A percentile compares a stretch with the other conserved stretches of the same genome.
phyloP scores from a whole-genome alignment of 257 asterid species.

The Plantago ovata region DNA sequence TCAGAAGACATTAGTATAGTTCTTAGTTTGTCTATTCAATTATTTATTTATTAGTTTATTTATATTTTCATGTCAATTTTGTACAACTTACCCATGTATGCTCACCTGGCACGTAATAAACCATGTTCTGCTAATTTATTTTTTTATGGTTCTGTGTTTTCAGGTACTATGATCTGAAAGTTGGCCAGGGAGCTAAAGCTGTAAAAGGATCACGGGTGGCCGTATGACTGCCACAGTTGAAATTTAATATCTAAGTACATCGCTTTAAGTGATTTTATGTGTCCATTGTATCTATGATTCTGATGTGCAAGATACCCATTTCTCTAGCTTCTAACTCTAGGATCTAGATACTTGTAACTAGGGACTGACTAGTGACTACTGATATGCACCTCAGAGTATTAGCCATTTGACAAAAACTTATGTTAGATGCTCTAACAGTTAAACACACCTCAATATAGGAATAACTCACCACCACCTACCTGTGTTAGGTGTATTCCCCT shows the following conservation, averaged over 20 bases:
- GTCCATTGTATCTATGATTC: conserved; percentile 12
- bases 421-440: no score
- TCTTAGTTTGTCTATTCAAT: no score
- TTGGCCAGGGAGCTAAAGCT: conserved; percentile 79
- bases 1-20: no score
- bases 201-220: conserved; percentile 99
- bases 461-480: no score
- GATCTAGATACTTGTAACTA: background rate
- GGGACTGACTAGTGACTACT: background rate
- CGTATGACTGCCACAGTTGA: conserved; percentile 77
- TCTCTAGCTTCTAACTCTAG: background rate
- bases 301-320: conserved; percentile 10
- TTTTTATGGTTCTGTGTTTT: background rate
- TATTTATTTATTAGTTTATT: no score
- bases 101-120: background rate
- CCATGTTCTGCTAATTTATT: no score
- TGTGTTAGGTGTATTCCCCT: no score
- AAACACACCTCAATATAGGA: no score
- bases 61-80: no score
- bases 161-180: conserved; percentile 92
- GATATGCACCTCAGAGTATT: no score
- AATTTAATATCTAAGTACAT: conserved; percentile 40
- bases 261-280: conserved; percentile 19
- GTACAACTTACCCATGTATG: background rate
- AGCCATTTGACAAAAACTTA: no score